Conservation (phyloP, 192 early-diverging fungal genomes). For the Pecoramyces ruminantium region DNA sequence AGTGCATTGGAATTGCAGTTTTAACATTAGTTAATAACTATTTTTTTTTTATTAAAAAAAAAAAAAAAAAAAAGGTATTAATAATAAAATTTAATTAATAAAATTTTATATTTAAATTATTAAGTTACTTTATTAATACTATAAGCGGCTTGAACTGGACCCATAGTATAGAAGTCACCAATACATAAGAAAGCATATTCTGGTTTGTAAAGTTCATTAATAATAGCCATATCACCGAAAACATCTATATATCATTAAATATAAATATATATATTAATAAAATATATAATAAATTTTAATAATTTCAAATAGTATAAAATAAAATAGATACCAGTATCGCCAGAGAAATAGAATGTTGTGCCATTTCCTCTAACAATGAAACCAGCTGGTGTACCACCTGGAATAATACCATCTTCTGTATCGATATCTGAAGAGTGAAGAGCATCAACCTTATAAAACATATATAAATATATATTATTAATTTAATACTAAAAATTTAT, state of each 20-base stretch:
- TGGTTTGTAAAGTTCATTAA: neutral
- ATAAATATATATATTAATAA: too few species aligned
- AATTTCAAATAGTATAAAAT: too few species aligned
- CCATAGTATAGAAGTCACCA: neutral
- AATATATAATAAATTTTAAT: too few species aligned
- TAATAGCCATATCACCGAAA: neutral
- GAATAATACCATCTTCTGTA: neutral
- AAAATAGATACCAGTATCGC: neutral
- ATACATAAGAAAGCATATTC: neutral
- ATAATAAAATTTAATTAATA: too few species aligned
- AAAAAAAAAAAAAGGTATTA: too few species aligned
- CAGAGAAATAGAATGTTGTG: neutral
- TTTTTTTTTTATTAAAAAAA: neutral
- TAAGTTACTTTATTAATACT: neutral
- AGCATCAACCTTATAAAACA: neutral
- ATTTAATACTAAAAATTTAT: too few species aligned
- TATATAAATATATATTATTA: too few species aligned
- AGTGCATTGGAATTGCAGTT: neutral
- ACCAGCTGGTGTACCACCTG: neutral
- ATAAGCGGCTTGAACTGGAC: neutral
- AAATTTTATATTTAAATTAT: too few species aligned
- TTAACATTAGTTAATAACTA: neutral
- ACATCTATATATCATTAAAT: neutral
- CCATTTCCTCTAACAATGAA: neutral
- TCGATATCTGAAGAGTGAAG: neutral